Evolutionary conservation across 2,329 filamentous ascomycete species (phyloP).

Genomic region (Aspergillus fructus): DNA sequence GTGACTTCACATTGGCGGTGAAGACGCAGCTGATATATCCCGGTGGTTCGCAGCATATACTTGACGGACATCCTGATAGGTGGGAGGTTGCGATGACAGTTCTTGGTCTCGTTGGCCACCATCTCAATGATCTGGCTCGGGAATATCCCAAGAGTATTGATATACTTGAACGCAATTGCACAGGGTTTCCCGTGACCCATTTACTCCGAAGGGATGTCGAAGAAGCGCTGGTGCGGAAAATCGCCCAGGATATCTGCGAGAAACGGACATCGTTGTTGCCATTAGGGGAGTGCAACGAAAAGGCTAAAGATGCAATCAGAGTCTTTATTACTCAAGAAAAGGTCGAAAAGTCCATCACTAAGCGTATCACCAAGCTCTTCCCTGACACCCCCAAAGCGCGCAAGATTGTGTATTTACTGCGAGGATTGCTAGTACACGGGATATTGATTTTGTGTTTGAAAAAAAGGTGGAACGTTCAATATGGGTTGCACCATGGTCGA

Average conservation of each 20-base stretch:
- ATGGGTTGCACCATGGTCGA: constrained; percentile 56
- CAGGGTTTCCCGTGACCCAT: constrained; percentile 57
- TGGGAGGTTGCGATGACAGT: constrained; percentile 51
- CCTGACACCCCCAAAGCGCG: constrained; percentile 26
- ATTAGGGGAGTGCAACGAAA: constrained; percentile 15
- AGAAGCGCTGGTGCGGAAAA: constrained; percentile 40
- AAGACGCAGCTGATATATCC: constrained; percentile 61
- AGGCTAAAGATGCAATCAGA: constrained; percentile 26
- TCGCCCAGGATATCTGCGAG: constrained; percentile 44
- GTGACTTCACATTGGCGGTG: constrained; percentile 55
- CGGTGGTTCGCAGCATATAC: constrained; percentile 46
- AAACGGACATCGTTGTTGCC: constrained; percentile 30
- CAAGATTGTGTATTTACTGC: constrained; percentile 54
- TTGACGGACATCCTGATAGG: constrained; percentile 56
- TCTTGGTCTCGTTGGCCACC: constrained; percentile 41
- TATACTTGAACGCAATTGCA: constrained; percentile 38
- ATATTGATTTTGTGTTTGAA: constrained; percentile 61
- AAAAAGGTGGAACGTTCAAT: constrained; percentile 68
- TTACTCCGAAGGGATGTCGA: constrained; percentile 54
- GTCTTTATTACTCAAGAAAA: constrained; percentile 32
- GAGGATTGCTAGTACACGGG: constrained; percentile 61
- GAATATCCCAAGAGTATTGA: constrained; percentile 51
- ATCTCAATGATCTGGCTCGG: constrained; percentile 36
- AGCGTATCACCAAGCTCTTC: constrained; percentile 30
- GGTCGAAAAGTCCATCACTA: constrained; percentile 16